Percentiles rank a stretch among this genome's conserved stretches.
These are phyloP conservation scores for Kluyveromyces starmeri DNA, from an alignment of 805 yeast species.

Conservation along the genomic window DNA sequence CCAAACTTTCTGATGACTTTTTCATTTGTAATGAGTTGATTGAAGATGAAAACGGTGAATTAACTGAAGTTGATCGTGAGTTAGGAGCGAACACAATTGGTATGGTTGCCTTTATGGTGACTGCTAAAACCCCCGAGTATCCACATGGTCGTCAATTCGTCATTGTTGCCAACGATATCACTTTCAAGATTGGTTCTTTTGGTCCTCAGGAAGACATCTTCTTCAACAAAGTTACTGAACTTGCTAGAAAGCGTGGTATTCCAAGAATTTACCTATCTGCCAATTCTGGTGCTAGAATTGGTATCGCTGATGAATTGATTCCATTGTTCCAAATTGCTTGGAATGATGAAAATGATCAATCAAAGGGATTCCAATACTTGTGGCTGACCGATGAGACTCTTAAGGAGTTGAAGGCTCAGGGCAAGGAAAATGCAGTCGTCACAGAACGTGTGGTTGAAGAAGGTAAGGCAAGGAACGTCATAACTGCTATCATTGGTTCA, in stretches of 20 bases:
- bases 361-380: slow-evolving; percentile 84
- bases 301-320: slow-evolving; percentile 92
- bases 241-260: slow-evolving; percentile 82
- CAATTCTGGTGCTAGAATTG: slow-evolving; percentile 98
- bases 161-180: slow-evolving; percentile 93
- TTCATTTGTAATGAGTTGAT: slow-evolving; percentile 78
- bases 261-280: slow-evolving; percentile 96
- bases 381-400: slow-evolving; percentile 68
- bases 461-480: slow-evolving; percentile 75
- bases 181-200: slow-evolving; percentile 96
- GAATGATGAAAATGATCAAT: slow-evolving; percentile 68
- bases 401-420: slow-evolving; percentile 45
- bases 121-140: slow-evolving; percentile 91
- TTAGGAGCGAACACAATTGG: slow-evolving; percentile 95
- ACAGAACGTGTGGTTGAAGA: slow-evolving; percentile 76
- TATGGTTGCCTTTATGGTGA: slow-evolving; percentile 92
- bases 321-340: slow-evolving; percentile 88
- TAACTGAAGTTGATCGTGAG: slow-evolving; percentile 87
- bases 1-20: slow-evolving; percentile 52
- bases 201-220: slow-evolving; percentile 94
- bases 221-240: slow-evolving; percentile 87
- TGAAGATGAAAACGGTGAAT: slow-evolving; percentile 62
- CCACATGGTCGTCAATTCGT: slow-evolving; percentile 93
- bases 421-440: slow-evolving; percentile 51
- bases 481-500: slow-evolving; percentile 81